A percentile compares a stretch with the other conserved stretches of the same genome.
These are phyloP conservation scores for Gnetum montanum DNA, from an alignment of 75 land plant species.

Conservation along the genomic window DNA sequence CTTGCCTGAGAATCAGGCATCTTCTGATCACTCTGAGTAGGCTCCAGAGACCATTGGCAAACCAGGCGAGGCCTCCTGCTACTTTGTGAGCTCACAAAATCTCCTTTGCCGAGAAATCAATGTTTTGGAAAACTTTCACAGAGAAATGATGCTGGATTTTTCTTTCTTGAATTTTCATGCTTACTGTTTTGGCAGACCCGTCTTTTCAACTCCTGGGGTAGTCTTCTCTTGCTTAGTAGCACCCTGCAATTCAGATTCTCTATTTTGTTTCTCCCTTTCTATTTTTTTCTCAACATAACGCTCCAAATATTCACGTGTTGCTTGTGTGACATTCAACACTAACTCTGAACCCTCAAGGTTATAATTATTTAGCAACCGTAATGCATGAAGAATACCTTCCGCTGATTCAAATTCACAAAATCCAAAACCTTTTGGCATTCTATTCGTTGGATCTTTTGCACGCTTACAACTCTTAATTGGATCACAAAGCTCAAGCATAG, in stretches of 20 bases:
- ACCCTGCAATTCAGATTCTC: constrained; percentile 38
- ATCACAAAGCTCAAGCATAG: no score
- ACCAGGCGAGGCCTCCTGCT: constrained; percentile 60
- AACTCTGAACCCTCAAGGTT: no score
- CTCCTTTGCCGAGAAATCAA: no score
- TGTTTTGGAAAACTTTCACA: no score
- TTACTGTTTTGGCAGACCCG: constrained; percentile 21
- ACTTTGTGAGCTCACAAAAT: constrained; percentile 75
- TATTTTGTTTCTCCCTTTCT: constrained; percentile 51
- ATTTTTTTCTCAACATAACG: constrained; percentile 79
- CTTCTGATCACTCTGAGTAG: constrained; percentile 49
- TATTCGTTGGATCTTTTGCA: no score
- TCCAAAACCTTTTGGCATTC: no score
- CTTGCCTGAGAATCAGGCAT: constrained; percentile 32
- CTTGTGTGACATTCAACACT: constrained; percentile 89
- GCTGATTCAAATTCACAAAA: no score
- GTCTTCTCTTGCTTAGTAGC: constrained; percentile 30
- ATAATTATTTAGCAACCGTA: no score
- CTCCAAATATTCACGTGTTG: constrained; percentile 80
- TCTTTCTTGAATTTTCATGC: no score
- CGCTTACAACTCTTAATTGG: no score
- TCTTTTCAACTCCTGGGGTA: constrained; percentile 42
- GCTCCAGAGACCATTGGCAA: constrained; percentile 46
- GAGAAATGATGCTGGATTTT: no score
- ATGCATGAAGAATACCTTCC: no score